Base-by-base conservation (phyloP, 2,329 filamentous ascomycete genomes). In the Trichoderma sp. region DNA sequence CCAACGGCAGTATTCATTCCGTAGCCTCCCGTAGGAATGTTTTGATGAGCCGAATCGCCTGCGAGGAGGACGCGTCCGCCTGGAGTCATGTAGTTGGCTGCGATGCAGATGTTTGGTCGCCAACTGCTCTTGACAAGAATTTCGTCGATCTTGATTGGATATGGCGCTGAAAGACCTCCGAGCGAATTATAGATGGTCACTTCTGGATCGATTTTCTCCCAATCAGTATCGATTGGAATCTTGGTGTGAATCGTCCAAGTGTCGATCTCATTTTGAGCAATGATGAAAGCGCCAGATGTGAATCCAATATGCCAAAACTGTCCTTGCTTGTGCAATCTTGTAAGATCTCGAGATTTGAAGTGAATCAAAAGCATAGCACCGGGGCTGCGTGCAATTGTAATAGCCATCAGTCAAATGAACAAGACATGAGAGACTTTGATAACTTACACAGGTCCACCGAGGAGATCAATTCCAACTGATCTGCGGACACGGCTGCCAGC, bases 1-100 rank as follows among this genome's bases (percentile, higher is more conserved):
- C 76, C 76, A 3, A 79, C 75, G 2, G 76, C 77, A 1, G 75
- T 78, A 69, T 80, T 80, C 76, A 79, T 77, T 2, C 78, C 78
- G 61, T 80, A 77, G 0, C 77, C 78, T 8, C 78, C 78, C 17
- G 72, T 73, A 0, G 78, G 78, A 19, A 72, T 74, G 65, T 78
- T 77, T 5, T 77, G 74, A 50, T 80, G 78, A 8, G 78, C 78
- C 5, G 78, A 74, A 67, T 80, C 78, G 22, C 78, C 78, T 6
- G 77, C 73, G 2, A 77, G 67, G 10, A 77, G 72, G 1, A 81
- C 75, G 5, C 80, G 77, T 4, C 80, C 29, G 32, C 78, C 5
- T 73, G 72, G 10, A 74, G 74, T n/a, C 7, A 39, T 37, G 64
- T 79, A 81, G 2, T 42, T 54, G 7, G 67, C 59, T 6, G 73